These are phyloP conservation scores for Vigna unguiculata DNA, from an alignment of 306 rosid species.

Conservation along the genomic window DNA sequence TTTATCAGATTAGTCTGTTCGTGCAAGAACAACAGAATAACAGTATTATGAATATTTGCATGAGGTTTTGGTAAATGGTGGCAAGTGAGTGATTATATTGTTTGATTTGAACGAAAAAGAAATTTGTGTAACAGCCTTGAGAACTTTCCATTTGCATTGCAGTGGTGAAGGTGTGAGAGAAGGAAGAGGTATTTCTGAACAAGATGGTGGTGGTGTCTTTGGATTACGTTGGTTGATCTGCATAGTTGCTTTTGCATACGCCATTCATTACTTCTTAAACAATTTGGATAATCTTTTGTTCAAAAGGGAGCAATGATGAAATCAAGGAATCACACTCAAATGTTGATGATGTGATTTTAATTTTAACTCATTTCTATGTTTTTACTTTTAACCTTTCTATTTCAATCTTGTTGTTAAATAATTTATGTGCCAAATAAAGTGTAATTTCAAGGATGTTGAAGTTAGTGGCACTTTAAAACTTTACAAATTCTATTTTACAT, in stretches of 20 bases:
- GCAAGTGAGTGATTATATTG: not conserved
- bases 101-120: conserved; percentile 1
- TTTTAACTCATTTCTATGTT: not conserved
- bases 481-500: not conserved
- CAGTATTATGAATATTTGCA: not conserved
- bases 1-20: not conserved
- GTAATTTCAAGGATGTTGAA: conserved; percentile 23
- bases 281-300: conserved; percentile 43
- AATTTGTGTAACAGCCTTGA: not conserved
- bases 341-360: conserved; percentile 14
- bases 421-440: conserved; percentile 39
- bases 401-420: conserved; percentile 38
- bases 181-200: conserved; percentile 16
- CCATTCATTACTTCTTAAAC: conserved; percentile 46
- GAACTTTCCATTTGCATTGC: conserved; percentile 45
- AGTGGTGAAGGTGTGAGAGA: conserved; percentile 44
- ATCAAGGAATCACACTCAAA: conserved; percentile 36
- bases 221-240: conserved; percentile 49
- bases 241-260: conserved; percentile 44
- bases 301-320: conserved; percentile 46
- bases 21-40: too few species aligned
- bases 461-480: conserved; percentile 34
- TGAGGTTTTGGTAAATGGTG: not conserved
- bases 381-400: not conserved
- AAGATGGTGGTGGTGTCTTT: conserved; percentile 27